Evolutionary conservation across 139 green algal species (phyloP).

Genomic region (Eudorina sp.): DNA sequence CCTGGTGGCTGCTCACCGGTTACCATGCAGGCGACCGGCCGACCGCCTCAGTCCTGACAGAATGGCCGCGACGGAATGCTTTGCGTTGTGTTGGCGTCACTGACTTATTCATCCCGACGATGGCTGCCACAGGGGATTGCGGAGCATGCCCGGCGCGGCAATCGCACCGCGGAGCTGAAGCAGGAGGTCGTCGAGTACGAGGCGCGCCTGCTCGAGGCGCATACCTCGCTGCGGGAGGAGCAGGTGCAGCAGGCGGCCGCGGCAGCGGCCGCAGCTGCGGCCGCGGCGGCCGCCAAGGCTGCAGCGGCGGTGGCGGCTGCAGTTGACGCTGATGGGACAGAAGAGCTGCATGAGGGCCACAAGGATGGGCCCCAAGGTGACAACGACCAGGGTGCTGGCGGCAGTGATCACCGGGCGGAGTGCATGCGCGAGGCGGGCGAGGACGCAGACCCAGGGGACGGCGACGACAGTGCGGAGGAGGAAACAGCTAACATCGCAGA

Average conservation of each 20-base stretch:
- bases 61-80: no score
- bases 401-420: no score
- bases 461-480: background rate
- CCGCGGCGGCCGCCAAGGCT: background rate
- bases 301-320: background rate
- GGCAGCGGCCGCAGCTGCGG: background rate
- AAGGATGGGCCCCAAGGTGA: no score
- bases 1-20: no score
- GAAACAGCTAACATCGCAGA: background rate
- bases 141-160: slow-evolving; percentile 29
- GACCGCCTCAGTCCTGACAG: no score
- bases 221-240: slow-evolving; percentile 27
- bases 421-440: background rate
- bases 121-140: slow-evolving; percentile 38
- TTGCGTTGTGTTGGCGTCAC: no score
- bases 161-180: slow-evolving; percentile 1
- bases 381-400: no score
- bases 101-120: no score
- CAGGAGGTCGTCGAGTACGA: slow-evolving; percentile 8
- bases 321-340: background rate
- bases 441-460: background rate
- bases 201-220: slow-evolving; percentile 18
- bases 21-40: no score
- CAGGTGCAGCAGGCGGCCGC: background rate
- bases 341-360: no score